Base-by-base conservation (phyloP, 2,329 filamentous ascomycete species). In the Pseudophaeomoniella oleicola region DNA sequence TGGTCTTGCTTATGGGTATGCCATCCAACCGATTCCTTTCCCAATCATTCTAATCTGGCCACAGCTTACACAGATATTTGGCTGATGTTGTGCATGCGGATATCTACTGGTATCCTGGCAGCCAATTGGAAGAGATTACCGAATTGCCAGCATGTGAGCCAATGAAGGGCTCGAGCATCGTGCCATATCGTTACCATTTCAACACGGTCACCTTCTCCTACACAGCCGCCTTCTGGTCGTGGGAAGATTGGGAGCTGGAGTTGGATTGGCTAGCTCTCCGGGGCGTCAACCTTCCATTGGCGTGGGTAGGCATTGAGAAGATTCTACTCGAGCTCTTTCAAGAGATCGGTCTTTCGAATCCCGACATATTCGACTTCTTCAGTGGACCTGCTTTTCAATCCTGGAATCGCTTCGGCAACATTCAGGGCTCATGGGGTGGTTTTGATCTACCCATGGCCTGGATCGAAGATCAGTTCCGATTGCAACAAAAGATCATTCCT, bases 201-300 rank as follows among this genome's bases (percentile, higher is more conserved):
- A 70, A 70, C 41, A 67, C 64, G 60, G 66, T 71, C 1, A 70
- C 66, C 0, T 69, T 67, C 45, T 68, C 63, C 2, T 71, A 70
- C 43, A 67, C 64, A 3, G 51, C 58, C 3, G 58, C 64, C 0
- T 70, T 67, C 47, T 71, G 64, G 64, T 51, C 50, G n/a, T 71
- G 66, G 66, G 51, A 63, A 27, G 67, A 71, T 32, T 71, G 67
- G 66, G 66, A 71, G 46, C 49, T 59, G 2, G 54, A 69, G 41
- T 57, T 71, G 4, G 67, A 70, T 46, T 71, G 67, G 66, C 54
- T 69, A 38, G 66, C 66, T 4, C 55, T 70, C 3, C 59, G 60
- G n/a, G 66, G 66, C 22, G 51, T 70, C 34, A 70, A 71, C 40
- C 49, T 71, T 3, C 63, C 65, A 3, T 54, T 71, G 2, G 66